Conservation (phyloP, 345 rosid genomes). For the Acer campestre region DNA sequence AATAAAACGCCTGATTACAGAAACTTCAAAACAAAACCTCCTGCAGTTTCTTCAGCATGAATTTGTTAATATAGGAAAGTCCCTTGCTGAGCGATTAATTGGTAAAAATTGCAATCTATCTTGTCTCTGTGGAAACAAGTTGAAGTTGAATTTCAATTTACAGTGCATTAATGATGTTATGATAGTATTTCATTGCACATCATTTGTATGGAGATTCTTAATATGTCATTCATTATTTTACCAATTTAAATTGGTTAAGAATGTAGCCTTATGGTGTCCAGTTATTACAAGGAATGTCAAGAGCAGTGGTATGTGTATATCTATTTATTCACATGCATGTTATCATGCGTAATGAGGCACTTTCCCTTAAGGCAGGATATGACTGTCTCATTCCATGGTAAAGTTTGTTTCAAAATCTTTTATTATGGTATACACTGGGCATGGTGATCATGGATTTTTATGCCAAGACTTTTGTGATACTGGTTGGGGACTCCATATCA, state of each 20-base stretch:
- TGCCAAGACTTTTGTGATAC: neutral
- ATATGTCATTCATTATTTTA: neutral
- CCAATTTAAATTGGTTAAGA: neutral
- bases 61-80: constrained; percentile 83
- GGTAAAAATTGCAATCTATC: constrained; percentile 49
- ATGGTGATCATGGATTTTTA: neutral
- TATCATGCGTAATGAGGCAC: neutral
- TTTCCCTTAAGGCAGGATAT: neutral
- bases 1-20: constrained; percentile 86
- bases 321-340: neutral
- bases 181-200: neutral
- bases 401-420: neutral
- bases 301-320: neutral
- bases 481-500: neutral
- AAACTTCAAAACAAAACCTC: constrained; percentile 83
- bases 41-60: constrained; percentile 95
- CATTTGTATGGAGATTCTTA: neutral
- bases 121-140: neutral
- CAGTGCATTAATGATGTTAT: neutral
- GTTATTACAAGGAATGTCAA: neutral
- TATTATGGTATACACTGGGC: neutral
- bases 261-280: neutral
- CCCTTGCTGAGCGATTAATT: constrained; percentile 76
- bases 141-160: neutral
- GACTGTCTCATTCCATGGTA: neutral